Evolutionary conservation across 768 basidiomycete genomes (phyloP), one percentile per base, ranked within the genome.

Genomic region (Rhodotorula kratochvilovae): DNA sequence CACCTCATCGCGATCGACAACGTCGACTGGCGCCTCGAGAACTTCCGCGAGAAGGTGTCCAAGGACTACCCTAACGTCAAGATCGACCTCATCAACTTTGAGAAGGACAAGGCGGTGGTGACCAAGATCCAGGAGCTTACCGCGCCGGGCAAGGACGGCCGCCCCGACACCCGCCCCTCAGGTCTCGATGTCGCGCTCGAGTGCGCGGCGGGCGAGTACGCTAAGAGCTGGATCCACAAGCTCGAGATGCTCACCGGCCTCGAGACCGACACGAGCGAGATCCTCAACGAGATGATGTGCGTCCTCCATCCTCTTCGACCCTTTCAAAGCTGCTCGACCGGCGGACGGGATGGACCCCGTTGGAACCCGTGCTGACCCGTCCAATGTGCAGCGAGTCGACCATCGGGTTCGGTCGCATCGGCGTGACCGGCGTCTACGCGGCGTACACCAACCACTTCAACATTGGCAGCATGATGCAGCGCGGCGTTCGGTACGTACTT

Each of bases 391-490:
- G 56, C 50, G 46, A 48, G 55, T 60, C 61, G 7, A 61, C 54
- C 35, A 72, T 66, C 29, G 35, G 36, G 45, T 75, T n/a, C 25
- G 88, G 88, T 13, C 79, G 82, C 23, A 82, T 84, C 76, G 89
- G 88, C 0, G 80, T 90, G 62, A 89, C 88, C 61, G 87, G 87
- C 17, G 89, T 84, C 8, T 90, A 90, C 73, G 82, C 85, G 12
- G 88, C 86, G 0, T 87, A 82, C 80, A 86, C 87, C 31, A 89
- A 90, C 79, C 85, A 79, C 42, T 39, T 45, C 21, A 45, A 64
- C 53, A 81, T 90, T 62, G 88, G 89, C 15, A 86, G 89, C 0
- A 76, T 90, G 42, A 90, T 90, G 89, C 88, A 90, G 82, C 88
- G 88, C 57, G 76, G 70, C 6, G 39, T 74, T 36, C 48, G 66